phyloP scores from a whole-genome alignment of 2,329 filamentous ascomycete genomes.

The Dactylellina leptospora region DNA sequence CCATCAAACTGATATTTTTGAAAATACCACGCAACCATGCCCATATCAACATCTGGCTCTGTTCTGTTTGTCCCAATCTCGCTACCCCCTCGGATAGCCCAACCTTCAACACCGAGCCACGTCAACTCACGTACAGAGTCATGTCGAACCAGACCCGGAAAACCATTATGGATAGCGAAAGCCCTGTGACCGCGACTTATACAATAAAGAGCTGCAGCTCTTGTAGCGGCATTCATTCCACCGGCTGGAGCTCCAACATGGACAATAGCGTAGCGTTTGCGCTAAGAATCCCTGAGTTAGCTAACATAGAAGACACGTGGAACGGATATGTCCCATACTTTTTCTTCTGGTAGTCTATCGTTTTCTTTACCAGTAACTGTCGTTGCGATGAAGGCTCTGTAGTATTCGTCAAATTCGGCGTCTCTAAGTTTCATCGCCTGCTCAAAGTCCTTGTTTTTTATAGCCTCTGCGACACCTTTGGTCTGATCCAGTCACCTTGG shows the following conservation, averaged over 20 bases:
- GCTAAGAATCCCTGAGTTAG: slow-evolving; percentile 64
- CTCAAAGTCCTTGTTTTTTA: slow-evolving; percentile 84
- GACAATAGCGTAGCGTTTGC: slow-evolving; percentile 93
- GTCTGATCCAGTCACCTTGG: slow-evolving; percentile 75
- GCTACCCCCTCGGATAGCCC: slow-evolving; percentile 95
- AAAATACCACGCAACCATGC: slow-evolving; percentile 82
- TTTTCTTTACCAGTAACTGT: slow-evolving; percentile 79
- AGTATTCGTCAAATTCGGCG: slow-evolving; percentile 92
- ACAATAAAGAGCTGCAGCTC: slow-evolving; percentile 69
- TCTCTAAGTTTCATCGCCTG: slow-evolving; percentile 88
- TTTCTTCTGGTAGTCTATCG: slow-evolving; percentile 72
- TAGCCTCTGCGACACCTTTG: slow-evolving; percentile 81
- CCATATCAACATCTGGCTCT: slow-evolving; percentile 86
- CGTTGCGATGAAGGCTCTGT: slow-evolving; percentile 87
- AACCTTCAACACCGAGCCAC: slow-evolving; percentile 93
- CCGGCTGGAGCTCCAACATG: slow-evolving; percentile 96
- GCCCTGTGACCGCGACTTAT: slow-evolving; percentile 77
- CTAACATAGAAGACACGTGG: background rate
- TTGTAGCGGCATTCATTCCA: slow-evolving; percentile 96
- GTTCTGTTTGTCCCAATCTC: slow-evolving; percentile 98
- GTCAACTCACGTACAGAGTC: slow-evolving; percentile 86
- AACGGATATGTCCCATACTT: slow-evolving; percentile 64
- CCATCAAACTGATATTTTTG: slow-evolving; percentile 88
- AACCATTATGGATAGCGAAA: slow-evolving; percentile 93
- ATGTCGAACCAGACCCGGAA: slow-evolving; percentile 90